A percentile compares a stretch with the other conserved stretches of the same genome.
Conservation (phyloP, 192 early-diverging fungal species). For the Coemansia sp. region DNA sequence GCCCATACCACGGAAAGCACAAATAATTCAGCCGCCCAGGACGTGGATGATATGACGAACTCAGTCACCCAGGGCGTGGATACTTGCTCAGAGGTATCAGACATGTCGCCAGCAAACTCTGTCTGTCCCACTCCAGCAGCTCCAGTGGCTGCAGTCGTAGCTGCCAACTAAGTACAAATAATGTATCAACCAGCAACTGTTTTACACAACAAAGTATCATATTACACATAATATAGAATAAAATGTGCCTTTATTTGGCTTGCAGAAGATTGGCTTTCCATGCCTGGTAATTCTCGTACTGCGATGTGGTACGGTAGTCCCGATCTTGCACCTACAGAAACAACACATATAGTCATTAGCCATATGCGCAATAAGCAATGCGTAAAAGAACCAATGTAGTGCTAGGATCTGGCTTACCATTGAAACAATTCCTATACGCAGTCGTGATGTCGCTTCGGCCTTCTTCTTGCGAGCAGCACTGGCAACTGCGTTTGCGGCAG, state of each 20-base stretch:
- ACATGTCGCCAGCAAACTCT: not conserved
- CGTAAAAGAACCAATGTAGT: not conserved
- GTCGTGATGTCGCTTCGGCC: slow-evolving; percentile 9
- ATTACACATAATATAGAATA: no score
- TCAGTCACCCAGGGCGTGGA: not conserved
- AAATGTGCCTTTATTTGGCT: not conserved
- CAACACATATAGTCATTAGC: not conserved
- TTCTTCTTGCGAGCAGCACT: slow-evolving; percentile 11
- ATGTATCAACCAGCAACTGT: not conserved
- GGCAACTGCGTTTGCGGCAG: not conserved
- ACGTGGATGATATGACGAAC: not conserved
- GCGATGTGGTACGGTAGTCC: slow-evolving; percentile 29
- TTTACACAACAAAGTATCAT: not conserved
- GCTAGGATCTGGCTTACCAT: slow-evolving; percentile 20
- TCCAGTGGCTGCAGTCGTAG: not conserved
- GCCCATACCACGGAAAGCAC: not conserved
- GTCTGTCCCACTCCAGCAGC: not conserved
- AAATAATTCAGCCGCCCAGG: not conserved
- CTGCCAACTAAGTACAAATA: not conserved
- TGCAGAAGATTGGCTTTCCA: slow-evolving; percentile 25
- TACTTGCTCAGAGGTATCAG: not conserved
- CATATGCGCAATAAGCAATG: not conserved
- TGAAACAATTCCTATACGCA: slow-evolving; percentile 42
- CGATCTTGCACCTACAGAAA: slow-evolving; percentile 23
- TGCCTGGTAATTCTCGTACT: slow-evolving; percentile 32